Evolutionary conservation across 1,284 basidiomycete genomes (phyloP).

Genomic region (Ceratobasidium sp.): DNA sequence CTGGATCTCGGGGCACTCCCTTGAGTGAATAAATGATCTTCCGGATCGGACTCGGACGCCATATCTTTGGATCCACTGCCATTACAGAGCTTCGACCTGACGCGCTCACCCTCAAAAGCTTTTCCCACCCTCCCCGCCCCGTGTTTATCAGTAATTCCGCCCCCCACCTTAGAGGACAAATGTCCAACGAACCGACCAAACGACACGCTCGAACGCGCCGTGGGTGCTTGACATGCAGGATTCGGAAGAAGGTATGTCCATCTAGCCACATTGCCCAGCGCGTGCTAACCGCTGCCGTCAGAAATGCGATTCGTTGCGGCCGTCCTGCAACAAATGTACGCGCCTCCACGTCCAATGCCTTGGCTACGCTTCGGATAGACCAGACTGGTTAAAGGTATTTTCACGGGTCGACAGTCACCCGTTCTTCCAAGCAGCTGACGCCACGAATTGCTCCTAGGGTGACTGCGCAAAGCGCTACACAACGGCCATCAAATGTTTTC

Average conservation of each 20-base stretch:
- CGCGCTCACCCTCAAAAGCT: slow-evolving; percentile 36
- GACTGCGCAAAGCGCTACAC: slow-evolving; percentile 37
- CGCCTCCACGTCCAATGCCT: slow-evolving; percentile 41
- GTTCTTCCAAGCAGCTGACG: not conserved
- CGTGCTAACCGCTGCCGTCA: slow-evolving; percentile 7
- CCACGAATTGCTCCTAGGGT: slow-evolving; percentile 19
- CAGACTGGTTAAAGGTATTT: slow-evolving; percentile 40
- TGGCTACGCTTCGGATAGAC: slow-evolving; percentile 39
- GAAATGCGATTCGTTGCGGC: slow-evolving; percentile 39
- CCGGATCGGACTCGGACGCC: slow-evolving; percentile 44
- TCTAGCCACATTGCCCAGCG: not conserved
- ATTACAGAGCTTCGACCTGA: slow-evolving; percentile 30
- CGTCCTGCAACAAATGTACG: slow-evolving; percentile 34
- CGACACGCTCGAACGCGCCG: slow-evolving; percentile 40
- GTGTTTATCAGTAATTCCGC: slow-evolving; percentile 20
- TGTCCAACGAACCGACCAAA: slow-evolving; percentile 33
- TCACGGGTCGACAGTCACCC: no score
- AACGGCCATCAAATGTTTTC: slow-evolving; percentile 35
- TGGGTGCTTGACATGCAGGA: slow-evolving; percentile 37
- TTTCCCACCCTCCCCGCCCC: slow-evolving; percentile 22
- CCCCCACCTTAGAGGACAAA: slow-evolving; percentile 23
- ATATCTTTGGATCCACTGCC: slow-evolving; percentile 36
- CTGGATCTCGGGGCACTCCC: slow-evolving; percentile 34
- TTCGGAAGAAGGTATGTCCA: slow-evolving; percentile 32
- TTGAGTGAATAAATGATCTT: slow-evolving; percentile 39